Evolutionary conservation across 208 protist genomes (phyloP).

Genomic region (Crithidia acanthocephali): DNA sequence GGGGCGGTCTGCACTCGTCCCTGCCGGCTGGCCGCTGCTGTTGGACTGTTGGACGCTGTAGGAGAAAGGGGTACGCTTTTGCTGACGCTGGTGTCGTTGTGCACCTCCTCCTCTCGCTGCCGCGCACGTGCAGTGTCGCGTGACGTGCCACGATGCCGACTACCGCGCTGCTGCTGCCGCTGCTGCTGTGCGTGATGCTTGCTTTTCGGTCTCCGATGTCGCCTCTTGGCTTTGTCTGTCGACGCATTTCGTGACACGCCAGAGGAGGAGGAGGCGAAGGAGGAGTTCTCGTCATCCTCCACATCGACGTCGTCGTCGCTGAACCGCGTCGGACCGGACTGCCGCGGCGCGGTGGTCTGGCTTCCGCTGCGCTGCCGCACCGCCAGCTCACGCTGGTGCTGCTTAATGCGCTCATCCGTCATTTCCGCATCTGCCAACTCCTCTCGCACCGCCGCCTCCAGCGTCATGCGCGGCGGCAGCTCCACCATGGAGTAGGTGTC

Average conservation of each 20-base stretch:
- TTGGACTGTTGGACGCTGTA: not conserved
- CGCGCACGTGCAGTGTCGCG: not conserved
- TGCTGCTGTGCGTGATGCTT: constrained; percentile 1
- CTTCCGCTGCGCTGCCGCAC: constrained; percentile 5
- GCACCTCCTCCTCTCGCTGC: constrained; percentile 1
- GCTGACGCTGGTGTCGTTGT: not conserved
- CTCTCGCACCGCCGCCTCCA: constrained; percentile 41
- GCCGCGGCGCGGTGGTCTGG: not conserved
- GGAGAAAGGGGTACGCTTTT: not conserved
- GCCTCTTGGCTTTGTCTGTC: not conserved
- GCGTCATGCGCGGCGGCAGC: constrained; percentile 41
- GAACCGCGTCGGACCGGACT: not conserved
- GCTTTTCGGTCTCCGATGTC: not conserved
- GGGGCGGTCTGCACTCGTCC: not conserved
- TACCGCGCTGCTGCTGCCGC: not conserved
- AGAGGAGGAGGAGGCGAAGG: constrained; percentile 8
- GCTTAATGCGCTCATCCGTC: constrained; percentile 31
- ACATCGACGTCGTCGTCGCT: constrained; percentile 18
- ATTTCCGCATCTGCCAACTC: constrained; percentile 25
- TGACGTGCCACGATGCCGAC: not conserved
- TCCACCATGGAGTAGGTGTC: constrained; percentile 71
- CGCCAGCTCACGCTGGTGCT: constrained; percentile 17
- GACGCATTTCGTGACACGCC: not conserved
- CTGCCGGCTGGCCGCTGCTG: not conserved
- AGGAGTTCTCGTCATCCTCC: constrained; percentile 10